Evolutionary conservation across 352 stramenopile genomes (phyloP), one percentile per base, ranked within the genome.

Genomic region (Phytophthora pini): DNA sequence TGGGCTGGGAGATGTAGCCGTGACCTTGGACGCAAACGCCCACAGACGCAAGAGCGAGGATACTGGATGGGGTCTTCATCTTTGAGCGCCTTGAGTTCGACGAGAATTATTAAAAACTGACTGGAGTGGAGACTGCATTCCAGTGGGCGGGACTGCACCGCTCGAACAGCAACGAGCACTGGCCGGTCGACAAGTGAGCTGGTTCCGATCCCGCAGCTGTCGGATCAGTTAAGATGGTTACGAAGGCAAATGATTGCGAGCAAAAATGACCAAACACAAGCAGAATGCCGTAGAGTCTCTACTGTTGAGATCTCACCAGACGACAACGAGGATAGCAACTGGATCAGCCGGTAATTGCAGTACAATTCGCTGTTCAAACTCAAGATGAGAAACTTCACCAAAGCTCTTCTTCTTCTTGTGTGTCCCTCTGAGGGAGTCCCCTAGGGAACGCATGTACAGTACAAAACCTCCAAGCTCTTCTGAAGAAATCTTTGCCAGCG

Each of bases 1-100:
- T 57, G 7, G 62, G 68, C 34, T 63, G 32, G 11, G 63, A 72
- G 26, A 76, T 72, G 40, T 72, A 76, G 39, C 68, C 68, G 56
- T 72, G 62, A 7, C 38, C 62, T 4, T 70, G 32, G 9, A 69
- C 62, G 43, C 24, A 55, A 1, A 46, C 56, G 3, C 20, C n/a
- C 4, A 68, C 17, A 20, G 62, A 43, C 10, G 63, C 52, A n/a
- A 68, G 11, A 1, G 58, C 41, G 15, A 70, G 34, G 40, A 66
- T 39, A 40, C 8, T 66, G 10, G 66, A 46, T 2, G 49, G 31
- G 6, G 29, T 12, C 31, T 61, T 59, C 40, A 64, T 64, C 36
- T 52, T 72, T 3, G 38, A 22, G 11, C n/a, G 48, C 20, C 9
- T 9, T 29, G 4, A 13, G 5, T 22, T 11, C 10, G 47, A 58